These are phyloP conservation scores for Brassica cretica DNA, from an alignment of 345 rosid species.

Conservation along the genomic window DNA sequence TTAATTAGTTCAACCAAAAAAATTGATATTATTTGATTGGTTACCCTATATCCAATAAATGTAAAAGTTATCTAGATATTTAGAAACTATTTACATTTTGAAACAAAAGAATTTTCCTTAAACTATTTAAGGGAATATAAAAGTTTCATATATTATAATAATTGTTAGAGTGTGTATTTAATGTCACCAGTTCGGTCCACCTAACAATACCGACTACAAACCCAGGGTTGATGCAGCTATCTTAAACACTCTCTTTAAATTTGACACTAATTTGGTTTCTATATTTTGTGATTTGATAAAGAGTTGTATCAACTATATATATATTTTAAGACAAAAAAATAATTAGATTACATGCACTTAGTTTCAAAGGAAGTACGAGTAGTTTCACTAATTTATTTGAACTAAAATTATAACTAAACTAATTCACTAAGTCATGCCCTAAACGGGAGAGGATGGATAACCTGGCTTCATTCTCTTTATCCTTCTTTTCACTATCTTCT, in stretches of 20 bases:
- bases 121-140: not conserved
- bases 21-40: too few species aligned
- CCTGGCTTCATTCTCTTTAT: constrained; percentile 23
- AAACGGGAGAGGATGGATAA: constrained; percentile 27
- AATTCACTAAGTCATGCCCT: constrained; percentile 32
- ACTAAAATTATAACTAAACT: constrained; percentile 6
- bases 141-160: constrained; percentile 3
- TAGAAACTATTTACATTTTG: too few species aligned
- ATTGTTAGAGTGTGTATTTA: constrained; percentile 19
- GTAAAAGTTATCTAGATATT: too few species aligned
- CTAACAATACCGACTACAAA: constrained; percentile 19
- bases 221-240: constrained; percentile 17
- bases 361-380: constrained; percentile 8
- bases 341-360: not conserved
- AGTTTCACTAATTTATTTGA: not conserved
- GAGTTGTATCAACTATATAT: not conserved
- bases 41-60: too few species aligned
- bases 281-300: constrained; percentile 5
- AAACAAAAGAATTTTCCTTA: too few species aligned
- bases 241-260: constrained; percentile 9
- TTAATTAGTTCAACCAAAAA: too few species aligned
- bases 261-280: constrained; percentile 14
- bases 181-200: constrained; percentile 23
- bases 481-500: constrained; percentile 17
- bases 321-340: not conserved